Conservation (phyloP, 352 stramenopile genomes). For the Albugo candida region DNA sequence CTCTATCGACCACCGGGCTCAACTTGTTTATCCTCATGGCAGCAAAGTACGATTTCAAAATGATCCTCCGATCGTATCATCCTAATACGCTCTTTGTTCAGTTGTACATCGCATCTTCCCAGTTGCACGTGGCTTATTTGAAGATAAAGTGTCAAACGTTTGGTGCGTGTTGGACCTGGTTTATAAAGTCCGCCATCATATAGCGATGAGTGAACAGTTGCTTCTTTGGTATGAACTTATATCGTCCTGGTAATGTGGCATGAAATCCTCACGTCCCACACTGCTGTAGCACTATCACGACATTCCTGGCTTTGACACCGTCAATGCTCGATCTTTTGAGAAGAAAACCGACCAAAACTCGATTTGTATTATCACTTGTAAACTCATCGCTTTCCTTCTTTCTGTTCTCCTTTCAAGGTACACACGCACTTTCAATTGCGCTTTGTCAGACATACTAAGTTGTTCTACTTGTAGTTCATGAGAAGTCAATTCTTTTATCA, state of each 20-base stretch:
- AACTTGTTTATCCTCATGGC: slow-evolving; percentile 33
- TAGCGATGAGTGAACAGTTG: slow-evolving; percentile 39
- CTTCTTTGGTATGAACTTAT: slow-evolving; percentile 31
- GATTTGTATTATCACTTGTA: slow-evolving; percentile 64
- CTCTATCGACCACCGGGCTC: slow-evolving; percentile 17
- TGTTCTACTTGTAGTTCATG: slow-evolving; percentile 68
- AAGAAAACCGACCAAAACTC: slow-evolving; percentile 35
- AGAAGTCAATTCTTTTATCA: slow-evolving; percentile 92
- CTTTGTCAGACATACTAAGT: not conserved
- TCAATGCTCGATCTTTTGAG: slow-evolving; percentile 57
- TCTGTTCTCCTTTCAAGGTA: slow-evolving; percentile 92
- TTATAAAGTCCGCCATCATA: slow-evolving; percentile 38
- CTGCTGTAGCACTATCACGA: slow-evolving; percentile 39
- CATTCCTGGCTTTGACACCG: slow-evolving; percentile 70
- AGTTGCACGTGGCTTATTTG: slow-evolving; percentile 90
- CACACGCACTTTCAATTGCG: not conserved
- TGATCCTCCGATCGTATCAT: not conserved
- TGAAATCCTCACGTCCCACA: not conserved
- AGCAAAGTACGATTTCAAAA: slow-evolving; percentile 26
- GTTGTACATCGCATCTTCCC: slow-evolving; percentile 90
- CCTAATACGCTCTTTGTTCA: slow-evolving; percentile 11
- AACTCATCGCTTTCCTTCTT: slow-evolving; percentile 88
- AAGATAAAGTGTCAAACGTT: slow-evolving; percentile 95
- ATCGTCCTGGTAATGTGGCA: not conserved
- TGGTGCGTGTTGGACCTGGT: slow-evolving; percentile 86